A percentile compares a stretch with the other conserved stretches of the same genome.
These are phyloP conservation scores for Mortierella antarctica DNA, from an alignment of 192 early-diverging fungal genomes.

Conservation along the genomic window DNA sequence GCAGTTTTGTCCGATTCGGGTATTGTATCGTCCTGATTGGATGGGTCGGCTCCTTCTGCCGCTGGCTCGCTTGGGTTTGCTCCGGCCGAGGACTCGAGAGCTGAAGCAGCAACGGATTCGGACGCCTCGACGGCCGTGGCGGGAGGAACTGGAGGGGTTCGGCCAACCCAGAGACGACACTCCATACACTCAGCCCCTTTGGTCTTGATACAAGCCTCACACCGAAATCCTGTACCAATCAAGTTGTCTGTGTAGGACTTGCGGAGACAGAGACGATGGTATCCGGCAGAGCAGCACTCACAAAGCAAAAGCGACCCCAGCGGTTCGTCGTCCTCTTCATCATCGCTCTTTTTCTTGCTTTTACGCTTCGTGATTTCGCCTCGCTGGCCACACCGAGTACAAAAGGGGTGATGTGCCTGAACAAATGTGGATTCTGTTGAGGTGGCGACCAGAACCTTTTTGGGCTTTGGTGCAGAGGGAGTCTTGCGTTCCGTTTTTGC, in stretches of 20 bases:
- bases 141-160: not conserved
- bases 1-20: not conserved
- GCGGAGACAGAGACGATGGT: conserved; percentile 38
- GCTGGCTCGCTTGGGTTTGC: not conserved
- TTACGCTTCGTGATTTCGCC: conserved; percentile 50
- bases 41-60: not conserved
- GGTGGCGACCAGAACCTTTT: conserved; percentile 30
- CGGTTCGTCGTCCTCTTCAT: conserved; percentile 50
- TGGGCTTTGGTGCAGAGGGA: conserved; percentile 27
- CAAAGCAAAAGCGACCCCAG: conserved; percentile 45
- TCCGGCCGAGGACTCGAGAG: not conserved
- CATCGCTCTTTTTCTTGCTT: conserved; percentile 48
- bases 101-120: not conserved
- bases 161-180: conserved; percentile 41
- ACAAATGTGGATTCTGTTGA: conserved; percentile 42
- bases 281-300: conserved; percentile 52
- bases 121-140: not conserved
- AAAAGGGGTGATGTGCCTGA: conserved; percentile 48
- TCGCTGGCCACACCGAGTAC: conserved; percentile 42
- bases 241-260: conserved; percentile 34
- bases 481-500: conserved; percentile 28
- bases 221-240: conserved; percentile 43
- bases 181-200: conserved; percentile 47
- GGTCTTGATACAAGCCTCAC: conserved; percentile 46
- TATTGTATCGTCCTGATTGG: not conserved